A percentile compares a stretch with the other conserved stretches of the same genome.
These are phyloP conservation scores for Pythium coloratum DNA, from an alignment of 352 stramenopile species.

Conservation along the genomic window DNA sequence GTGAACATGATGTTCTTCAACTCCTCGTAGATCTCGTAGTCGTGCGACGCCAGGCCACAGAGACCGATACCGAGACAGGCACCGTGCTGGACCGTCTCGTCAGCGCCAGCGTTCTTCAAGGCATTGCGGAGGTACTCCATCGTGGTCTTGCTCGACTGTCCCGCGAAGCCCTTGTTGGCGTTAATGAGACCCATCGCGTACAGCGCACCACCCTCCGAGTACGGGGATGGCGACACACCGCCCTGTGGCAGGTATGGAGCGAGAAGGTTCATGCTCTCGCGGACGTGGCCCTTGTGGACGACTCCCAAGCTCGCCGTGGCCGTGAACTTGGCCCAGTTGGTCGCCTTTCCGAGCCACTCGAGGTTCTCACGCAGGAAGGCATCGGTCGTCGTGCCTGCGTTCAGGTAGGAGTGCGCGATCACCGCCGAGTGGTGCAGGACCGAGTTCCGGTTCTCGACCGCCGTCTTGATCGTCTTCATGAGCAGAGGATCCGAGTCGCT, in stretches of 20 bases:
- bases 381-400: constrained; percentile 98
- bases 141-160: constrained; percentile 77
- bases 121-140: constrained; percentile 88
- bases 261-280: constrained; percentile 97
- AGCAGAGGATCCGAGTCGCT: constrained; percentile 91
- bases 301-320: constrained; percentile 98
- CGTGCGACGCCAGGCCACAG: constrained; percentile 92
- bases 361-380: constrained; percentile 98
- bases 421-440: constrained; percentile 98
- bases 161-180: constrained; percentile 92
- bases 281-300: constrained; percentile 97
- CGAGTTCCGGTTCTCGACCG: constrained; percentile 94
- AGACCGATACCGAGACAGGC: constrained; percentile 97
- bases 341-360: constrained; percentile 98
- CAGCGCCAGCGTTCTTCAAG: constrained; percentile 83
- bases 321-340: constrained; percentile 99
- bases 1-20: constrained; percentile 98
- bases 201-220: constrained; percentile 96
- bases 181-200: constrained; percentile 99
- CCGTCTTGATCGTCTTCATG: constrained; percentile 94
- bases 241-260: constrained; percentile 96
- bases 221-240: constrained; percentile 89
- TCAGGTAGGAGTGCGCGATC: constrained; percentile 96
- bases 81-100: constrained; percentile 98
- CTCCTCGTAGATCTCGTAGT: constrained; percentile 96